Base-by-base conservation (phyloP, 345 rosid genomes). In the Salix dunnii region DNA sequence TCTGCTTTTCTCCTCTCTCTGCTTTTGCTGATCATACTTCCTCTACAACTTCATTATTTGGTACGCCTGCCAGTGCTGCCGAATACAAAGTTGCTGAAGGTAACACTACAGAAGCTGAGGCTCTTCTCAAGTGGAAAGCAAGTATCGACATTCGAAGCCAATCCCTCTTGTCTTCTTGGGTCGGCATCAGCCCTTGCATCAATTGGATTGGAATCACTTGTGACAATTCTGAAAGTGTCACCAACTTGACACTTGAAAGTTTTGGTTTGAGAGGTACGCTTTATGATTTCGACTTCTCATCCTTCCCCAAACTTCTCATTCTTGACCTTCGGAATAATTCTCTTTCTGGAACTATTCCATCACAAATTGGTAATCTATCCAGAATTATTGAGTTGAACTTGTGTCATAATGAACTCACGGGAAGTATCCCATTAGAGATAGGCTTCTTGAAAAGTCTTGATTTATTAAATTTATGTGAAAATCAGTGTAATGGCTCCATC, bases 311-410 rank as follows among this genome's bases (percentile, higher is more conserved):
- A n/a, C 74, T 76, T 6, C 27, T 68, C 5, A 18, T 2, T 20
- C 60, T 76, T 11, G 40, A 17, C 31, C 69, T 68, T 21, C 3
- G 1, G 9, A 55, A 69, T 6, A 76, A 76, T 20, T 69, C 60
- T 0, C 43, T 76, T 51, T 36, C 16, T 53, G 78, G 78, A 49
- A 49, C 38, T 2, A 76, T 76, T 33, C 78, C 73, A n/a, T 4
- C 66, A 3, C 48, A 33, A 0, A 11, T 76, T 7, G 17, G 78
- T 33, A 36, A 49, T 8, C 65, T 76, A 23, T 68, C 73, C 36
- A 71, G 7, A 38, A 30, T 71, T 14, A 28, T 28, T 4, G 23
- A 60, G 6, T 21, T 61, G 28, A 27, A 25, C 10, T 60, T 61
- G 1, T 10, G 28, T 25, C 1, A 1, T 10, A 61, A 61, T 61